phyloP scores from a whole-genome alignment of 495 filamentous ascomycete genomes.

The Penicillium canescens region DNA sequence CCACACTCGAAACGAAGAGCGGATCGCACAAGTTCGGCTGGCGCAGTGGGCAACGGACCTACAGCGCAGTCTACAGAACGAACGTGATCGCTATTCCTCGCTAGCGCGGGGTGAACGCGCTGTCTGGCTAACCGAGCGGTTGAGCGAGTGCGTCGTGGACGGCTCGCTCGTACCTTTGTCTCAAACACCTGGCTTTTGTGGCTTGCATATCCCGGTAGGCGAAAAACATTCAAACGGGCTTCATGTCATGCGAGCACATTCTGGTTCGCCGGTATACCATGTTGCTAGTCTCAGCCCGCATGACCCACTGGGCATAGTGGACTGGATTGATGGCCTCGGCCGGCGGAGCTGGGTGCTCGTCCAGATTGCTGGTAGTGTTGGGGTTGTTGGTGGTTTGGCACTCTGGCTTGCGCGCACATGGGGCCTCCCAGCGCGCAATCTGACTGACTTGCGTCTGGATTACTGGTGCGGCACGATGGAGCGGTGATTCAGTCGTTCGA shows the following conservation, averaged over 20 bases:
- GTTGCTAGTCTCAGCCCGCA: conserved; percentile 46
- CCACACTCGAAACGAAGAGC: conserved; percentile 70
- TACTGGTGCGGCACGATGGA: conserved; percentile 24
- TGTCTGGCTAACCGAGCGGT: conserved; percentile 73
- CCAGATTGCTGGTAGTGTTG: conserved; percentile 76
- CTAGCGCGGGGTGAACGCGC: conserved; percentile 72
- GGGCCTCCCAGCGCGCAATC: conserved; percentile 37
- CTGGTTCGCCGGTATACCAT: conserved; percentile 26
- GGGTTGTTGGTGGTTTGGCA: conserved; percentile 71
- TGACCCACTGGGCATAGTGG: conserved; percentile 77
- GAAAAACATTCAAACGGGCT: conserved; percentile 22
- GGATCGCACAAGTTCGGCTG: conserved; percentile 74
- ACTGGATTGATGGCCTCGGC: conserved; percentile 67
- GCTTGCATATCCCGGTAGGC: conserved; percentile 15
- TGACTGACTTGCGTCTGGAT: conserved; percentile 41
- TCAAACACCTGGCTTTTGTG: conserved; percentile 35
- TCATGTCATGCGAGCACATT: conserved; percentile 27
- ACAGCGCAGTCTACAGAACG: conserved; percentile 77
- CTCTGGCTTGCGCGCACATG: conserved; percentile 59
- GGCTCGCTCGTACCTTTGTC: conserved; percentile 61
- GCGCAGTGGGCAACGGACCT: conserved; percentile 91
- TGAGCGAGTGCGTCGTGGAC: conserved; percentile 74
- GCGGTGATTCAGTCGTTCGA: conserved; percentile 2
- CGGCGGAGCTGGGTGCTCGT: conserved; percentile 66
- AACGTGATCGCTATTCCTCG: conserved; percentile 73